Evolutionary conservation across 345 rosid species (phyloP), one percentile per base, ranked within the genome.

Genomic region (Geranium brycei): DNA sequence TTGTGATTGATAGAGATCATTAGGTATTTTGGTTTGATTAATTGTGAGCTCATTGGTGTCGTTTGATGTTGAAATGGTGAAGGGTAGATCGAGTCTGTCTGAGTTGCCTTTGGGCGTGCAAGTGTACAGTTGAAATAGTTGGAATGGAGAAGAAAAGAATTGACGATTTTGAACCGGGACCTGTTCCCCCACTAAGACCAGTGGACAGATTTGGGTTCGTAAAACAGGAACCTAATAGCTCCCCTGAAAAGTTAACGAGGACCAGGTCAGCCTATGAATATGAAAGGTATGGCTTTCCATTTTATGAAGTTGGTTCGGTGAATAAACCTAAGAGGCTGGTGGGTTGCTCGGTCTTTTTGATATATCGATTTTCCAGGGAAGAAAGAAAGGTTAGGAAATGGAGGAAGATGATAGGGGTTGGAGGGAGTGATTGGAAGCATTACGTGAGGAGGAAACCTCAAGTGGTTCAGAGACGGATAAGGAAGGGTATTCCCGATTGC

Each of bases 331-430:
- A 55, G 30, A 14, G 28, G 28, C 28, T n/a, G 28, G 28, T 23
- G 1, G 28, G 41, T 63, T 16, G 3, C 23, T 55, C 5, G 19
- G 28, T 58, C 31, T 62, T 72, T 68, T 58, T 70, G 60, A 30
- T 69, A 55, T 14, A 35, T 59, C 35, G 31, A 57, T 11, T 35
- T 67, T 67, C 72, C 78, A 92, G 98, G 81, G 96, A 92, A 70
- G 89, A 85, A 78, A 84, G 90, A 81, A 86, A 81, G 69, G 81
- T 87, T 57, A 78, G 87, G 69, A 89, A 87, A 80, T 92, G 98
- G 97, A 89, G 98, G 84, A 92, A 87, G 79, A 92, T 89, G 97
- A 89, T 92, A 65, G 98, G 98, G 62, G 86, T 82, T 56, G 93
- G 96, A 51, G 98, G 97, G 59, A 92, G 95, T 74, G 98, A 92